Evolutionary conservation across 345 rosid genomes (phyloP), one percentile per base, ranked within the genome.

Genomic region (Lepidium didymum): DNA sequence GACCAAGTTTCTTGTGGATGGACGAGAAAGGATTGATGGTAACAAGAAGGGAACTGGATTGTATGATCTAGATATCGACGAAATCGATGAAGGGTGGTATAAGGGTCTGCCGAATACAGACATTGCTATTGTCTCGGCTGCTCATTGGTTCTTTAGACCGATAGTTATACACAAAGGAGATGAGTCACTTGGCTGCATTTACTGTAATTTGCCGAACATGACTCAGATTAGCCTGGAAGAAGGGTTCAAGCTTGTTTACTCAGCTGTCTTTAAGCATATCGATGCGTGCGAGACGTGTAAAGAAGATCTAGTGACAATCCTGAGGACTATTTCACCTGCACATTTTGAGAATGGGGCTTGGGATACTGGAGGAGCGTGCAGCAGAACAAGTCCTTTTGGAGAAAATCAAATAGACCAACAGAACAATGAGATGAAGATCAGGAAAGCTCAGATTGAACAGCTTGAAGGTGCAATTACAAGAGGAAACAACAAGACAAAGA

Each of bases 301-400:
- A 49, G 40, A 10, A 1, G 63, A 42, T 23, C 56, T 61, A 2
- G 83, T 75, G 23, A 78, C 92, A 0, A 42, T 90, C 16, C 3
- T 87, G 10, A 79, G 98, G 83, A 90, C 96, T 62, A 84, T 88
- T 72, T 87, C 98, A 4, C 96, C 96, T 0, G 82, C 94, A 0
- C 98, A 90, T 74, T 93, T 93, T 9, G 94, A 93, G 85, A 65
- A 88, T 2, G 97, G 97, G 59, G 41, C 56, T 19, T 90, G 98
- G 98, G 69, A 90, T 71, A 87, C 86, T 0, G 92, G 97, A 35
- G 97, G 97, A 41, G 53, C 49, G 3, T 93, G 96, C 75, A 73
- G 71, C 3, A 81, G 88, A 73, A 87, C 83, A 4, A 68, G 74
- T 9, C 98, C 98, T 12, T 53, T 64, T 1, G 47, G 66, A 0